Evolutionary conservation across 352 stramenopile genomes (phyloP).

Genomic region (Pythium dissimile): DNA sequence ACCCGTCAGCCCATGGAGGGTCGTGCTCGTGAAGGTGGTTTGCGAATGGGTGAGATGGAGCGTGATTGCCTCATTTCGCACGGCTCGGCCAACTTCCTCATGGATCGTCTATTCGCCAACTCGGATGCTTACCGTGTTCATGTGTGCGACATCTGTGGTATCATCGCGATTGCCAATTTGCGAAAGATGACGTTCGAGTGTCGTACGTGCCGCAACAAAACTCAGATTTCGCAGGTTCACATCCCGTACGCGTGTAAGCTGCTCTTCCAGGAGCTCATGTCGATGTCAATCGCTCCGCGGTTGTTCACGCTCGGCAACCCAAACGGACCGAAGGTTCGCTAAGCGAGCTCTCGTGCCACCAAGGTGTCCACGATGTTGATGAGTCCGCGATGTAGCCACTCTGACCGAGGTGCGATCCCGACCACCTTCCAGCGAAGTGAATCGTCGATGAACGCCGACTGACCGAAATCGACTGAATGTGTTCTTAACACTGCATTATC

Average conservation of each 20-base stretch:
- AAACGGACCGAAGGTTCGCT: slow-evolving; percentile 51
- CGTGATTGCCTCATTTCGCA: slow-evolving; percentile 99
- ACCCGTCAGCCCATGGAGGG: slow-evolving; percentile 99
- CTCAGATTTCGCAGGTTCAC: slow-evolving; percentile 94
- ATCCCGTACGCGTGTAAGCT: slow-evolving; percentile 99
- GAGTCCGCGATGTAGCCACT: too few species aligned
- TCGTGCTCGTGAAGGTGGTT: slow-evolving; percentile 95
- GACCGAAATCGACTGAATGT: too few species aligned
- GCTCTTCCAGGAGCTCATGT: slow-evolving; percentile 99
- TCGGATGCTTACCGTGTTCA: slow-evolving; percentile 99
- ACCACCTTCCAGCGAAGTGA: too few species aligned
- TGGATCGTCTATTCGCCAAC: slow-evolving; percentile 99
- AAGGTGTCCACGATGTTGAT: neutral
- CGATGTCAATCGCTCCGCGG: slow-evolving; percentile 99
- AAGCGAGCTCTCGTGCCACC: slow-evolving; percentile 6
- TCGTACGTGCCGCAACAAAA: slow-evolving; percentile 93
- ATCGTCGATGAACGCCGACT: too few species aligned
- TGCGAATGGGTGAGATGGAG: slow-evolving; percentile 99
- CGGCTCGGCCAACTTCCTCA: slow-evolving; percentile 98
- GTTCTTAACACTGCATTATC: too few species aligned
- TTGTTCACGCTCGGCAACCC: slow-evolving; percentile 94
- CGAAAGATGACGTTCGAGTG: slow-evolving; percentile 99
- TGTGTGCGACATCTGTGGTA: slow-evolving; percentile 98
- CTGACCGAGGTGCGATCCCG: neutral
- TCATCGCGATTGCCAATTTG: slow-evolving; percentile 98